phyloP scores from a whole-genome alignment of 2,329 filamentous ascomycete genomes.

The Balansia obtecta region DNA sequence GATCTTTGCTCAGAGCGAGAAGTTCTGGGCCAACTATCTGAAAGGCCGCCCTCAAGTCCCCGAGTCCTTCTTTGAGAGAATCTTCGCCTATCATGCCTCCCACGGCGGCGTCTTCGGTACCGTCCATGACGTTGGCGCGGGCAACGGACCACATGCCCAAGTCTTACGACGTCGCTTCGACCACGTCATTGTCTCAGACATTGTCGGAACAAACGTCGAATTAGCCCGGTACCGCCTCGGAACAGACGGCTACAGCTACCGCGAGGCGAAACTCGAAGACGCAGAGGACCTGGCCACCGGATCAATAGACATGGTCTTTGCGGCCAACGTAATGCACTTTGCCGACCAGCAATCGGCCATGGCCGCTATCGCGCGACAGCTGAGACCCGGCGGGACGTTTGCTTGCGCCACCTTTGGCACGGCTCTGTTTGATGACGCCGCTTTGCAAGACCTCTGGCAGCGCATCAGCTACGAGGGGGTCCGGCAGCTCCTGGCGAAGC shows the following conservation, averaged over 20 bases:
- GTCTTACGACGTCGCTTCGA: slow-evolving; percentile 9
- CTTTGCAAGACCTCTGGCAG: slow-evolving; percentile 2
- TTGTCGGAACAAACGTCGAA: slow-evolving; percentile 10
- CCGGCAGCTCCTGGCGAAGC: not conserved
- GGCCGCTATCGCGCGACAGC: slow-evolving; percentile 8
- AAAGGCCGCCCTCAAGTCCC: slow-evolving; percentile 11
- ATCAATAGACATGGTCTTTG: slow-evolving; percentile 9
- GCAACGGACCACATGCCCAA: slow-evolving; percentile 11
- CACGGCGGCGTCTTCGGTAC: slow-evolving; percentile 8
- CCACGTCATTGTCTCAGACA: slow-evolving; percentile 15
- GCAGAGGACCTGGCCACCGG: slow-evolving; percentile 8
- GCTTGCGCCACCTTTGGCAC: slow-evolving; percentile 1
- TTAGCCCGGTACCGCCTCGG: slow-evolving; percentile 9
- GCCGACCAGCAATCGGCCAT: slow-evolving; percentile 9
- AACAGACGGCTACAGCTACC: slow-evolving; percentile 7
- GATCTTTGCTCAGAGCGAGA: slow-evolving; percentile 8
- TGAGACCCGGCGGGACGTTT: slow-evolving; percentile 10
- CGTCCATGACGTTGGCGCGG: slow-evolving; percentile 14
- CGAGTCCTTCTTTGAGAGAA: slow-evolving; percentile 11
- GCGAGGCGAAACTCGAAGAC: slow-evolving; percentile 10
- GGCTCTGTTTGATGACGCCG: not conserved
- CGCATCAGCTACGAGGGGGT: not conserved
- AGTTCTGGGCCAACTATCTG: slow-evolving; percentile 15
- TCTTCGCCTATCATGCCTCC: slow-evolving; percentile 13
- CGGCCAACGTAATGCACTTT: slow-evolving; percentile 10